Percentiles rank a stretch among this genome's conserved stretches.
Evolutionary conservation across 352 stramenopile genomes (phyloP).

Genomic region (Aphanomyces invadans): DNA sequence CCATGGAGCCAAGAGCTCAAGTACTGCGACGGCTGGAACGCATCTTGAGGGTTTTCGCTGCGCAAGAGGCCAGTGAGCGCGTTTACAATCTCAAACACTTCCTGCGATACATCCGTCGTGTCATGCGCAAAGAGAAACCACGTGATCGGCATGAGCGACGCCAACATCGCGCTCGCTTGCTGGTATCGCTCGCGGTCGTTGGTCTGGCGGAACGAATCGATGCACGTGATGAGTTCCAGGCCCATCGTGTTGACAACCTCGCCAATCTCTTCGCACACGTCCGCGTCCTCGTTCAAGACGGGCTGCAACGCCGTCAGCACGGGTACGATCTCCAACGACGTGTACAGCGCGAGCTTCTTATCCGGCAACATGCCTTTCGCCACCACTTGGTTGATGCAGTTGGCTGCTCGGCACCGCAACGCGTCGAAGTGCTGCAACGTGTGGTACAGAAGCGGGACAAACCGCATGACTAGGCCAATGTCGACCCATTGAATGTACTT

Average conservation of each 20-base stretch:
- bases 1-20: constrained; percentile 72
- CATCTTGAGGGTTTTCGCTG: constrained; percentile 42
- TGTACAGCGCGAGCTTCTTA: constrained; percentile 75
- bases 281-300: constrained; percentile 59
- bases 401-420: constrained; percentile 60
- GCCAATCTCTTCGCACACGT: constrained; percentile 73
- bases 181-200: constrained; percentile 39
- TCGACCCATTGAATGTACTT: constrained; percentile 84
- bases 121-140: constrained; percentile 78
- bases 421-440: constrained; percentile 40
- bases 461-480: constrained; percentile 65
- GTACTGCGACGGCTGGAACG: constrained; percentile 68
- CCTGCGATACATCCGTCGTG: constrained; percentile 73
- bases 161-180: constrained; percentile 49
- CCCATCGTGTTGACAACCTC: constrained; percentile 78
- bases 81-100: constrained; percentile 84
- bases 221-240: constrained; percentile 69
- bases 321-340: constrained; percentile 58
- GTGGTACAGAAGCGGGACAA: constrained; percentile 67
- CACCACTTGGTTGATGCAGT: constrained; percentile 81
- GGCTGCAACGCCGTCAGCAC: constrained; percentile 43
- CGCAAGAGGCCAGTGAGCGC: constrained; percentile 61
- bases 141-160: constrained; percentile 67
- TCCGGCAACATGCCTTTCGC: constrained; percentile 80
- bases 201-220: constrained; percentile 66